Percentiles rank a stretch among this genome's conserved stretches.
Conservation (phyloP, 148 eudicot genomes). For the Beta vulgaris region DNA sequence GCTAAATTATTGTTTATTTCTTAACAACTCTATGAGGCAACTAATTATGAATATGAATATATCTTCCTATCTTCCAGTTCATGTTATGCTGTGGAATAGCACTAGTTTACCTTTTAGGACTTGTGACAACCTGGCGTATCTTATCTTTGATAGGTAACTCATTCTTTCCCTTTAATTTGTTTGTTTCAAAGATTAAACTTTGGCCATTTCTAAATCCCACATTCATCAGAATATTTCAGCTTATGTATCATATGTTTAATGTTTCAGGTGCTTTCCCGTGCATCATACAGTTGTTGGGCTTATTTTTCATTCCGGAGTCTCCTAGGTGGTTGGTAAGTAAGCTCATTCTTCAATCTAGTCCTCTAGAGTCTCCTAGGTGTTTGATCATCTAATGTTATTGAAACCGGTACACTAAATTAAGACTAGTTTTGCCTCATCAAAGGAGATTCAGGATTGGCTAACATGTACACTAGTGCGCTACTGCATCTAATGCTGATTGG, state of each 20-base stretch:
- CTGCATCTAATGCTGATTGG: too few species aligned
- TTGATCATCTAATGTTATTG: too few species aligned
- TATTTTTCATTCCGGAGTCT: constrained; percentile 61
- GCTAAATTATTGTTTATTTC: neutral
- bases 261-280: constrained; percentile 52
- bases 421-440: too few species aligned
- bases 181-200: neutral
- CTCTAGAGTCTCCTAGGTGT: too few species aligned
- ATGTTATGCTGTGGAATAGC: constrained; percentile 36
- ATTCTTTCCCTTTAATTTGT: neutral
- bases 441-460: too few species aligned
- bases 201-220: neutral
- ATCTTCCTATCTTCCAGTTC: constrained; percentile 26
- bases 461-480: too few species aligned
- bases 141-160: constrained; percentile 45
- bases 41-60: neutral
- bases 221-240: neutral
- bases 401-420: too few species aligned
- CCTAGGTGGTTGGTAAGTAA: constrained; percentile 71
- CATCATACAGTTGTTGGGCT: constrained; percentile 42
- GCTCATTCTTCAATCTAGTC: too few species aligned
- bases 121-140: constrained; percentile 39
- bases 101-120: constrained; percentile 36
- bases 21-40: neutral
- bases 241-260: neutral